phyloP scores from a whole-genome alignment of 1,284 basidiomycete species.

The Crepidotus sp. region DNA sequence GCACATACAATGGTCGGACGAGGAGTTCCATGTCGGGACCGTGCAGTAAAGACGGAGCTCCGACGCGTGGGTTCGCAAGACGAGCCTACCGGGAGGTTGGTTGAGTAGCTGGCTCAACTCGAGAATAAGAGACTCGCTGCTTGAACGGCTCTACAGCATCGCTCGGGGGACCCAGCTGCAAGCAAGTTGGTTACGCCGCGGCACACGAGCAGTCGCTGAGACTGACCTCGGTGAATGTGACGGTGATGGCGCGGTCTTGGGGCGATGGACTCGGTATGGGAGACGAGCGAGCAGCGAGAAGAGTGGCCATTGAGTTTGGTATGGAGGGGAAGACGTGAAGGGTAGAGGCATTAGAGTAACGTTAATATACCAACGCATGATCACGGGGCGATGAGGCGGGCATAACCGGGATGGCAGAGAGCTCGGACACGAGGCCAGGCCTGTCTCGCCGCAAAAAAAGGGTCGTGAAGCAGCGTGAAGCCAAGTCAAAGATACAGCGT shows the following conservation, averaged over 20 bases:
- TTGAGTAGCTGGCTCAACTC: neutral
- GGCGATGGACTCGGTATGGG: slow-evolving; percentile 11
- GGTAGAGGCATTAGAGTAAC: neutral
- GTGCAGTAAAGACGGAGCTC: slow-evolving; percentile 48
- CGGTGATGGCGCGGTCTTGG: neutral
- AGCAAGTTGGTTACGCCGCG: neutral
- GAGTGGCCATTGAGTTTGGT: neutral
- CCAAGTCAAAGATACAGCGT: too few relatives aligned
- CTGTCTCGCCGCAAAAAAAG: too few relatives aligned
- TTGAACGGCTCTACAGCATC: slow-evolving; percentile 53
- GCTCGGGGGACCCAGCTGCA: slow-evolving; percentile 38
- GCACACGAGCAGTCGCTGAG: neutral
- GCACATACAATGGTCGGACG: slow-evolving; percentile 48
- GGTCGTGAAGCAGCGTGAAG: too few relatives aligned
- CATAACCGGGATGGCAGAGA: neutral
- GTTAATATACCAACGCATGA: neutral
- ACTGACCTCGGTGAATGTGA: slow-evolving; percentile 9
- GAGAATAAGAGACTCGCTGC: slow-evolving; percentile 32
- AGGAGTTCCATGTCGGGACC: slow-evolving; percentile 53
- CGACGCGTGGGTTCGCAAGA: slow-evolving; percentile 35
- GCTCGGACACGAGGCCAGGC: neutral
- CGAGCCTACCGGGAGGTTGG: slow-evolving; percentile 23
- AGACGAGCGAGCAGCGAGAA: slow-evolving; percentile 9
- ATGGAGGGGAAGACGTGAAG: neutral
- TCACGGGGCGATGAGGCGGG: slow-evolving; percentile 3